Percentiles rank a stretch among this genome's conserved stretches.
These are phyloP conservation scores for Cordyceps cateniannulata DNA, from an alignment of 2,329 filamentous ascomycete genomes.

Conservation along the genomic window DNA sequence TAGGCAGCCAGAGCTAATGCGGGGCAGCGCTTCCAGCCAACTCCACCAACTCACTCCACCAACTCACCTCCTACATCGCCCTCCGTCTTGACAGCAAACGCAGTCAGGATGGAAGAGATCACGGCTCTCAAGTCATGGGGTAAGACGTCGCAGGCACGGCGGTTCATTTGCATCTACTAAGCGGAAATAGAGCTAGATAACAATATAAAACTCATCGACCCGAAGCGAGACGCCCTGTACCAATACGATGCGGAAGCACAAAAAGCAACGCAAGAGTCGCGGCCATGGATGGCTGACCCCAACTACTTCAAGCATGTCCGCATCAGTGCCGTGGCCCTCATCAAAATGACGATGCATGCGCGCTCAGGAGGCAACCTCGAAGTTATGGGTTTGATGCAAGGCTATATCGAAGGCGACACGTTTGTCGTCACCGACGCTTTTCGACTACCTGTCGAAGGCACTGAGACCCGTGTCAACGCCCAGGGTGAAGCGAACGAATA, in stretches of 20 bases:
- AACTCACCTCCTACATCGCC: conserved; percentile 15
- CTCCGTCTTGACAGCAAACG: conserved; percentile 13
- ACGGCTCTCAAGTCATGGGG: conserved; percentile 27
- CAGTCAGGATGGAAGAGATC: conserved; percentile 17
- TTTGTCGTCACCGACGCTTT: conserved; percentile 94
- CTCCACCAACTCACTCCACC: neutral
- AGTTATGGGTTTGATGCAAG: conserved; percentile 97
- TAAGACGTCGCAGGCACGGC: conserved; percentile 10
- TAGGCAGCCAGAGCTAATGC: conserved; percentile 14
- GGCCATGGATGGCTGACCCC: conserved; percentile 72
- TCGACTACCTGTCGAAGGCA: conserved; percentile 89
- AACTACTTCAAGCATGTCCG: conserved; percentile 90
- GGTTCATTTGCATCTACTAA: neutral
- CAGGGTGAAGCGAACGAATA: conserved; percentile 96
- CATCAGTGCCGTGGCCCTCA: conserved; percentile 85
- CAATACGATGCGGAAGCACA: conserved; percentile 66
- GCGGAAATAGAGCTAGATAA: conserved; percentile 71
- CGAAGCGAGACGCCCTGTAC: conserved; percentile 86
- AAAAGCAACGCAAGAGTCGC: conserved; percentile 54
- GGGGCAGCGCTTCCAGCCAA: conserved; percentile 19
- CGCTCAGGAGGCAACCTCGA: conserved; percentile 89
- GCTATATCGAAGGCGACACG: conserved; percentile 77
- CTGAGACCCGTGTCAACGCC: conserved; percentile 96
- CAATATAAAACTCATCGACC: conserved; percentile 74
- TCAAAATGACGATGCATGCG: conserved; percentile 99